These are phyloP conservation scores for Blastobotrys apis DNA, from an alignment of 1,139 yeast genomes.

Conservation along the genomic window DNA sequence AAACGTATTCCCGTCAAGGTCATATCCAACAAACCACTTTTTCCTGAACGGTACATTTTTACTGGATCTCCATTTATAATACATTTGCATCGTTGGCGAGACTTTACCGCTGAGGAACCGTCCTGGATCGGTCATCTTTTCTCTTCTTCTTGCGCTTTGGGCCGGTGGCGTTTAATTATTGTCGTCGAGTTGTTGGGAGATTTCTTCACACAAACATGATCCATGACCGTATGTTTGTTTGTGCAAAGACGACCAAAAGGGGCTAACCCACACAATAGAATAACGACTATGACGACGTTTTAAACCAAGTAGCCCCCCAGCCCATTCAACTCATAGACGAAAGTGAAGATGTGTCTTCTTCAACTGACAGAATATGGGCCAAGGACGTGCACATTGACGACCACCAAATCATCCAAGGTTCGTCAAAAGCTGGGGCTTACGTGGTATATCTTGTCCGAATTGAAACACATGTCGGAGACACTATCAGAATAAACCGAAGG, in stretches of 20 bases:
- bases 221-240: background rate
- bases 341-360: constrained; percentile 6
- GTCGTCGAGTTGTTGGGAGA: background rate
- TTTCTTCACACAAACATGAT: background rate
- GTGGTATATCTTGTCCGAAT: constrained; percentile 41
- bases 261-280: too few species aligned
- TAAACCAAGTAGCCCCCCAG: constrained; percentile 18
- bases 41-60: constrained; percentile 63
- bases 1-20: constrained; percentile 73
- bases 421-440: constrained; percentile 35
- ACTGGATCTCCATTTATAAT: constrained; percentile 57
- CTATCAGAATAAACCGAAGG: constrained; percentile 51
- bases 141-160: background rate
- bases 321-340: constrained; percentile 27
- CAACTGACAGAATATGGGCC: constrained; percentile 35
- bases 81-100: constrained; percentile 38
- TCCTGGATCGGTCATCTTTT: too few species aligned
- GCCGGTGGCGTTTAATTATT: too few species aligned
- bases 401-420: constrained; percentile 40
- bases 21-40: constrained; percentile 52
- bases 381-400: constrained; percentile 38
- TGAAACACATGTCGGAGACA: constrained; percentile 35
- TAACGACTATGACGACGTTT: constrained; percentile 7
- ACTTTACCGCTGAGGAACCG: constrained; percentile 38
- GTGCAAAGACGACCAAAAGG: too few species aligned